phyloP scores from a whole-genome alignment of 2,329 filamentous ascomycete species.

The Phyllosticta citrichinensis region DNA sequence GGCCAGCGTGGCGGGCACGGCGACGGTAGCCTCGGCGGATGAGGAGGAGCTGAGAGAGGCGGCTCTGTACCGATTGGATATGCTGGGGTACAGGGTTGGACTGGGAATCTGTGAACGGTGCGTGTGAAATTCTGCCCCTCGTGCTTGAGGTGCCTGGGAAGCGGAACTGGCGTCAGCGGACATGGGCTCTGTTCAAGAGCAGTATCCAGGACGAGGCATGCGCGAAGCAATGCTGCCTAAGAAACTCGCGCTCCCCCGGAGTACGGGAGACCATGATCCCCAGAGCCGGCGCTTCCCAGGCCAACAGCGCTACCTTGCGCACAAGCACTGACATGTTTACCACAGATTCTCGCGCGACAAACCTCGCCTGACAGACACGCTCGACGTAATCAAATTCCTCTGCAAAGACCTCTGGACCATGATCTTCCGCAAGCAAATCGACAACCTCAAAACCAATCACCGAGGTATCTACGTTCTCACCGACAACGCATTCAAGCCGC shows the following conservation, averaged over 20 bases:
- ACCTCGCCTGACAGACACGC: constrained; percentile 79
- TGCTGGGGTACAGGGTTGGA: constrained; percentile 81
- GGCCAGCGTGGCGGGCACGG: constrained; percentile 12
- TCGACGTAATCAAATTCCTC: constrained; percentile 95
- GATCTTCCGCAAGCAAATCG: constrained; percentile 92
- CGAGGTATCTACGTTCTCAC: constrained; percentile 93
- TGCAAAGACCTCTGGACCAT: constrained; percentile 98
- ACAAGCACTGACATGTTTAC: background rate
- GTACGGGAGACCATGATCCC: background rate
- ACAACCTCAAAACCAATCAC: constrained; percentile 98
- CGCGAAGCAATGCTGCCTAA: background rate
- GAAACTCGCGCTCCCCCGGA: background rate
- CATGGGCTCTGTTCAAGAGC: background rate
- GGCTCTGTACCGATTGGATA: constrained; percentile 75
- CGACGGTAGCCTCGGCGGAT: constrained; percentile 36
- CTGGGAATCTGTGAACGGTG: constrained; percentile 86
- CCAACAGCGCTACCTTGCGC: background rate
- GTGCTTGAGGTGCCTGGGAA: background rate
- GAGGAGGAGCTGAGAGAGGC: constrained; percentile 78
- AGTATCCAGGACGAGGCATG: background rate
- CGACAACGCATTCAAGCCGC: constrained; percentile 81
- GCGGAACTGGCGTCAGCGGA: background rate
- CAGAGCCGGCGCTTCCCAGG: background rate
- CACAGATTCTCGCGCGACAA: constrained; percentile 68
- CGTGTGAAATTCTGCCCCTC: constrained; percentile 15